phyloP scores from a whole-genome alignment of 2,329 filamentous ascomycete genomes.

The Colletotrichum orbiculare region DNA sequence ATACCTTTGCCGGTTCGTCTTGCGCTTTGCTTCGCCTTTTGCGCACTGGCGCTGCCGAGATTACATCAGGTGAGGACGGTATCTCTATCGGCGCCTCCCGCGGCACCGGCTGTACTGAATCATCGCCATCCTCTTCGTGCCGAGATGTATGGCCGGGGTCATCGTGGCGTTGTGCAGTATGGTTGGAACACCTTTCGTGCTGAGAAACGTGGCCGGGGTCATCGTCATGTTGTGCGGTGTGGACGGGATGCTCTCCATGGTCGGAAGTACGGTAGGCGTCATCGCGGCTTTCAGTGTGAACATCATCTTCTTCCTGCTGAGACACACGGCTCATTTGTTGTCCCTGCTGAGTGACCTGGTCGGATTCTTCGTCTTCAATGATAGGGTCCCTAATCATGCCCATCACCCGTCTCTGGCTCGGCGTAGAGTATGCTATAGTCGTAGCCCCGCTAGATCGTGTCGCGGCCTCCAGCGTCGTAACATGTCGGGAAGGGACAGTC shows the following conservation, averaged over 20 bases:
- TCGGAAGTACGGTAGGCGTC: no score
- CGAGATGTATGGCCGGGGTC: not conserved
- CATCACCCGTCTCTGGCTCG: slow-evolving; percentile 41
- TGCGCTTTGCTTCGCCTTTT: slow-evolving; percentile 24
- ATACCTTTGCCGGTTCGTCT: not conserved
- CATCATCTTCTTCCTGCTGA: not conserved
- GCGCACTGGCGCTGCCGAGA: slow-evolving; percentile 30
- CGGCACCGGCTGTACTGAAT: no score
- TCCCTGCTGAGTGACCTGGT: not conserved
- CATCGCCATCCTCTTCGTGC: not conserved
- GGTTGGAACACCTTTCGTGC: no score
- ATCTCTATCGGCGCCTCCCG: slow-evolving; percentile 5
- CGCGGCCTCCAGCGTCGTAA: slow-evolving; percentile 18
- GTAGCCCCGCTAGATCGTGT: slow-evolving; percentile 44
- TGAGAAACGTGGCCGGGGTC: no score
- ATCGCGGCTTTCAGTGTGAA: no score
- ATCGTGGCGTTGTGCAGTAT: no score
- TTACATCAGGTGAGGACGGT: slow-evolving; percentile 39
- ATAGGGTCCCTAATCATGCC: not conserved
- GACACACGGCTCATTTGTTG: not conserved
- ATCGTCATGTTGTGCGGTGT: no score
- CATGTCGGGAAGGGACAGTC: slow-evolving; percentile 25
- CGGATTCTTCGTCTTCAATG: not conserved
- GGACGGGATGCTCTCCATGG: no score
- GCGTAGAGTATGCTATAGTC: slow-evolving; percentile 50